Percentiles rank a stretch among this genome's conserved stretches.
Evolutionary conservation across 352 stramenopile species (phyloP).

Genomic region (Globisporangium heterothallicum): DNA sequence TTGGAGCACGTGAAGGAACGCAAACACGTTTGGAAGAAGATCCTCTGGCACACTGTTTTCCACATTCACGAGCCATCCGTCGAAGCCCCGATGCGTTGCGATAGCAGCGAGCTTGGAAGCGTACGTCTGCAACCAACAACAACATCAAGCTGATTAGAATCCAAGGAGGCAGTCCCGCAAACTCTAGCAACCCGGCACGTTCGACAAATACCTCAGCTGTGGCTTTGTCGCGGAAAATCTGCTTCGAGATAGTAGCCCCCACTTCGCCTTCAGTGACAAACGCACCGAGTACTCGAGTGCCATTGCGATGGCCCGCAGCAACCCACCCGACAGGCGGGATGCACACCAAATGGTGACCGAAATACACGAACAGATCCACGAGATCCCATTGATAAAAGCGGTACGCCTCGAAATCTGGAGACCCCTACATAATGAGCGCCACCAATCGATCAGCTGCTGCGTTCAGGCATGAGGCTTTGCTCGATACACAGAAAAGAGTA

Average conservation of each 20-base stretch:
- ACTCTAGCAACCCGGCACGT: no score
- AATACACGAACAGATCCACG: constrained; percentile 54
- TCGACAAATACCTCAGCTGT: constrained; percentile 22
- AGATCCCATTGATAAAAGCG: constrained; percentile 52
- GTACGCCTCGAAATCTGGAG: constrained; percentile 30
- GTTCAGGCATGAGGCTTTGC: no score
- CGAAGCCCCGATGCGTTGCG: constrained; percentile 36
- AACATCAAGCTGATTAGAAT: not conserved
- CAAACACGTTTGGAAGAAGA: constrained; percentile 23
- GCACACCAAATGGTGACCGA: constrained; percentile 44
- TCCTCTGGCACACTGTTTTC: constrained; percentile 34
- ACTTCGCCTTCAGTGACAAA: constrained; percentile 38
- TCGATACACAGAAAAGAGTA: not conserved
- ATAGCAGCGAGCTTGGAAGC: constrained; percentile 35
- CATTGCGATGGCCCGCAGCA: constrained; percentile 38
- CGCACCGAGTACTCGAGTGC: constrained; percentile 37
- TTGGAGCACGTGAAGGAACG: constrained; percentile 27
- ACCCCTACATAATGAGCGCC: constrained; percentile 13
- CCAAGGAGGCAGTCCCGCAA: no score
- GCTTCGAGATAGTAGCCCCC: constrained; percentile 20
- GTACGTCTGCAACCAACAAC: constrained; percentile 14
- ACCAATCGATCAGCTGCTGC: constrained; percentile 6
- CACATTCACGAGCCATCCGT: constrained; percentile 63
- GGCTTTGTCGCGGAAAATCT: constrained; percentile 22
- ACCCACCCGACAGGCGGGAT: constrained; percentile 42